A percentile compares a stretch with the other conserved stretches of the same genome.
Evolutionary conservation across 108 stramenopile species (phyloP).

Genomic region (Skeletonema costatum): DNA sequence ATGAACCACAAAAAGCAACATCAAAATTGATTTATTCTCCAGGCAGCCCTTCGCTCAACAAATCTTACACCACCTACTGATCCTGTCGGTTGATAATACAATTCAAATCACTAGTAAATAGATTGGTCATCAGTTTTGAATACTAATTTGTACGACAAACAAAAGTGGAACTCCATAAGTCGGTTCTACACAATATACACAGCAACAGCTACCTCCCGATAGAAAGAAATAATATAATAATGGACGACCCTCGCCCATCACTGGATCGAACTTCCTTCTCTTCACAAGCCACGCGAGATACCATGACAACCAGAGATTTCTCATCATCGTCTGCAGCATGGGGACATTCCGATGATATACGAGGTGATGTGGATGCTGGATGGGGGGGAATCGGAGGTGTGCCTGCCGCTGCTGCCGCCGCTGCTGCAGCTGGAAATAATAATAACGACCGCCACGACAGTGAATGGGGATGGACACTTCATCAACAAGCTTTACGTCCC

Average conservation of each 20-base stretch:
- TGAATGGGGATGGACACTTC: constrained; percentile 32
- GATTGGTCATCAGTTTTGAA: no score
- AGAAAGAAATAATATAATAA: neutral
- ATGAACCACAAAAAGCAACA: no score
- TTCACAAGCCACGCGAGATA: neutral
- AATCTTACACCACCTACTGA: no score
- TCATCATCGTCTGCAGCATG: neutral
- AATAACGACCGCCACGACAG: neutral
- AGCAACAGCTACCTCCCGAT: neutral
- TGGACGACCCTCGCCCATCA: neutral
- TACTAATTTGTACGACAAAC: no score
- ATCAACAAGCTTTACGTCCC: constrained; percentile 41
- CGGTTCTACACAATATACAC: neutral
- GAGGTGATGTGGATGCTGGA: constrained; percentile 32
- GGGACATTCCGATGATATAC: constrained; percentile 28
- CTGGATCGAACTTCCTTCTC: neutral
- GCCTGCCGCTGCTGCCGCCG: neutral
- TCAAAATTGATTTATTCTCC: no score
- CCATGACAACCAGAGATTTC: neutral
- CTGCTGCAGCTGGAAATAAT: neutral
- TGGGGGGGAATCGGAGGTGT: constrained; percentile 9
- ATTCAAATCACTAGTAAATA: no score
- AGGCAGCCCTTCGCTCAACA: no score
- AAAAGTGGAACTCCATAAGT: neutral
- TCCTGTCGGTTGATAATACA: no score